Percentiles rank a stretch among this genome's conserved stretches.
These are phyloP conservation scores for Vitrella brassicaformis DNA, from an alignment of 73 alveolate genomes.

Conservation along the genomic window DNA sequence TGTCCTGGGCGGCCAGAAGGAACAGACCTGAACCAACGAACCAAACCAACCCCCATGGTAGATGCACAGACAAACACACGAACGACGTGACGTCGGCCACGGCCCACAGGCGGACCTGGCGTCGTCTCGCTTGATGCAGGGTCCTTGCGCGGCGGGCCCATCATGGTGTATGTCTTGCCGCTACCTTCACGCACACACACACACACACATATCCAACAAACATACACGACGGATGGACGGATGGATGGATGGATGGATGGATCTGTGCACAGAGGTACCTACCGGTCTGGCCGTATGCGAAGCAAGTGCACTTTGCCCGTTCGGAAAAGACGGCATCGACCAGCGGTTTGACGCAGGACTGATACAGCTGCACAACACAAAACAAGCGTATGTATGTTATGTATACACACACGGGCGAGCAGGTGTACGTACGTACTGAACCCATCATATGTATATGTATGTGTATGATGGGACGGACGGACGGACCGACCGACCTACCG, in stretches of 20 bases:
- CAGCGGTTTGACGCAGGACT: constrained; percentile 86
- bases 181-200: constrained; percentile 41
- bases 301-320: constrained; percentile 77
- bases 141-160: constrained; percentile 50
- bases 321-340: constrained; percentile 85
- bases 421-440: too few species aligned
- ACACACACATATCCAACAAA: not conserved
- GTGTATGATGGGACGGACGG: too few species aligned
- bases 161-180: constrained; percentile 75
- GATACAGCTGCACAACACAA: constrained; percentile 78
- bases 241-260: not conserved
- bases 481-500: too few species aligned
- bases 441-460: too few species aligned
- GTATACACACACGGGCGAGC: too few species aligned
- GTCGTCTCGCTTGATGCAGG: not conserved
- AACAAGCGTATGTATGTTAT: too few species aligned
- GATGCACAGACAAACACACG: too few species aligned
- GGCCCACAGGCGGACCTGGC: not conserved
- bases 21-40: constrained; percentile 94
- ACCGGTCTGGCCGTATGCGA: constrained; percentile 89
- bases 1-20: constrained; percentile 89
- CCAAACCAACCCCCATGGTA: too few species aligned
- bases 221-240: not conserved
- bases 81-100: too few species aligned
- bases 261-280: not conserved